These are phyloP conservation scores for Candida tammaniensis DNA, from an alignment of 805 yeast genomes.

Conservation along the genomic window DNA sequence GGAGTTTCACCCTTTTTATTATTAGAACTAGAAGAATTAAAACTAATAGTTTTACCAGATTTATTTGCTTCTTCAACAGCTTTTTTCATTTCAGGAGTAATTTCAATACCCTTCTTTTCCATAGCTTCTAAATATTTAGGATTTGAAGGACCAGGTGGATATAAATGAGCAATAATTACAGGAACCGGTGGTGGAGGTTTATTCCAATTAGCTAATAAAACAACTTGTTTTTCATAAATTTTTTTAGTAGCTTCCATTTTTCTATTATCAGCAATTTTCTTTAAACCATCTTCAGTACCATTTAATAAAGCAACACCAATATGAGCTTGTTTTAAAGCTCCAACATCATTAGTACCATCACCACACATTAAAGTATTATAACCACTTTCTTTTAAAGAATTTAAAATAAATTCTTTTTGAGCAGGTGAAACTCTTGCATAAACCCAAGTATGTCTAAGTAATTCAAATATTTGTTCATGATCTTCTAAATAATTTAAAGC, in stretches of 20 bases:
- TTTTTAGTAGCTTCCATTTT: slow-evolving; percentile 60
- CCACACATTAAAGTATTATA: slow-evolving; percentile 98
- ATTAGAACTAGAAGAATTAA: slow-evolving; percentile 26
- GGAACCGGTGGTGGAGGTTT: slow-evolving; percentile 85
- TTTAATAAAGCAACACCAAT: slow-evolving; percentile 97
- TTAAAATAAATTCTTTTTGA: slow-evolving; percentile 89
- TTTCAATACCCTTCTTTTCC: slow-evolving; percentile 76
- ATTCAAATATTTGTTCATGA: slow-evolving; percentile 65
- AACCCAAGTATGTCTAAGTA: slow-evolving; percentile 91
- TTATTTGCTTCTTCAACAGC: slow-evolving; percentile 54
- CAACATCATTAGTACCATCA: slow-evolving; percentile 99
- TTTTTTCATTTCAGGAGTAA: slow-evolving; percentile 70
- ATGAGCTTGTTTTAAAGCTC: slow-evolving; percentile 97
- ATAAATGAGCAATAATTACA: slow-evolving; percentile 82
- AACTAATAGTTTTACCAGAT: slow-evolving; percentile 21
- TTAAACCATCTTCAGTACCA: slow-evolving; percentile 93
- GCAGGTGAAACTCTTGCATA: slow-evolving; percentile 96
- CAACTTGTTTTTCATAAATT: slow-evolving; percentile 82
- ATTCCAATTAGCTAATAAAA: slow-evolving; percentile 75
- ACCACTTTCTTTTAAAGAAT: slow-evolving; percentile 79
- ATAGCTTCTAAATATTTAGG: slow-evolving; percentile 85
- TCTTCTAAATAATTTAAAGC: slow-evolving; percentile 68
- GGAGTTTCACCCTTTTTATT: slow-evolving; percentile 28
- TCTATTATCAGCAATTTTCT: slow-evolving; percentile 80
- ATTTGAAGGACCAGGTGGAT: slow-evolving; percentile 92